Conservation (phyloP, 2,329 filamentous ascomycete species). For the Exophiala spinifera region DNA sequence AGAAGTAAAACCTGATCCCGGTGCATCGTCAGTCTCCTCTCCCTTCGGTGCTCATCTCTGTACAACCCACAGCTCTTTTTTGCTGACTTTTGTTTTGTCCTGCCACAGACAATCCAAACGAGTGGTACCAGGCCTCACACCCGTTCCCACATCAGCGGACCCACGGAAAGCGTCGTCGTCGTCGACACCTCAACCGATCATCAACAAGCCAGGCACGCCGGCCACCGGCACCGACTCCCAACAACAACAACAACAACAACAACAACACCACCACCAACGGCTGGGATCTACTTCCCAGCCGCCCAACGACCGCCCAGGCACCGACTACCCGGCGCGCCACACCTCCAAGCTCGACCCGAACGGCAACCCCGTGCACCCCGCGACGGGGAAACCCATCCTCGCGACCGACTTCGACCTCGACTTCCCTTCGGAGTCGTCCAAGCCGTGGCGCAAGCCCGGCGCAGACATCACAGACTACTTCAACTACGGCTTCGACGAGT, state of each 20-base stretch:
- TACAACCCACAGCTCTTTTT: too few relatives aligned
- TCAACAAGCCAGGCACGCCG: constrained; percentile 23
- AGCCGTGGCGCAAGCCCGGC: constrained; percentile 92
- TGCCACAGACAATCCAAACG: constrained; percentile 33
- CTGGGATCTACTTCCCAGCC: constrained; percentile 33
- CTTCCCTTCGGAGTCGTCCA: constrained; percentile 69
- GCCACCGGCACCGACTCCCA: too few relatives aligned
- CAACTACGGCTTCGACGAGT: constrained; percentile 69
- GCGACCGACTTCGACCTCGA: constrained; percentile 75
- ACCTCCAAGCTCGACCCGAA: constrained; percentile 78
- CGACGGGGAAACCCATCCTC: constrained; percentile 73
- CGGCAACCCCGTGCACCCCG: constrained; percentile 73
- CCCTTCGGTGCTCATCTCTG: too few relatives aligned
- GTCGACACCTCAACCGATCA: constrained; percentile 36
- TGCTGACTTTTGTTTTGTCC: too few relatives aligned
- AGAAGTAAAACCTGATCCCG: constrained; percentile 38
- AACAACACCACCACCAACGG: constrained; percentile 18
- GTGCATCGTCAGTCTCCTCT: constrained; percentile 36
- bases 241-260: too few relatives aligned
- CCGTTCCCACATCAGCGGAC: constrained; percentile 34
- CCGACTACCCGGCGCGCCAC: constrained; percentile 63
- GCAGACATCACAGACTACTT: constrained; percentile 86
- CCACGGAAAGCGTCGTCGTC: constrained; percentile 34
- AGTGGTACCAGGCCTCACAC: constrained; percentile 36
- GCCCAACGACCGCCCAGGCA: constrained; percentile 50